Percentiles rank a stretch among this genome's conserved stretches.
Conservation (phyloP, 2,329 filamentous ascomycete species). For the Cucurbitaria berberidis region DNA sequence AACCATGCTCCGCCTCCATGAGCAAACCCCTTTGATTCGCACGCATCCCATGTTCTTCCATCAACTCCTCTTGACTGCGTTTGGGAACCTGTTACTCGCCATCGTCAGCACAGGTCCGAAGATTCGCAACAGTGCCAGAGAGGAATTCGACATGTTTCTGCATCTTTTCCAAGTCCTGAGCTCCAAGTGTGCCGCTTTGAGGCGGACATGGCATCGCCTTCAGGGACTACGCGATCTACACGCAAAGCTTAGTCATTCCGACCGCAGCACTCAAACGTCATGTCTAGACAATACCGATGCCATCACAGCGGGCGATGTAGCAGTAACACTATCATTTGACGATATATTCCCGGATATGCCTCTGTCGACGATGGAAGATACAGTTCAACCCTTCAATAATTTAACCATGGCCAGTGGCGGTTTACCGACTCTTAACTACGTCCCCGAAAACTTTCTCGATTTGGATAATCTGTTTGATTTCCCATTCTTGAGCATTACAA, state of each 20-base stretch:
- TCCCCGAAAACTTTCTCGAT: slow-evolving; percentile 3
- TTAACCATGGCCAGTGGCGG: background rate
- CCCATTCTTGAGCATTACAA: slow-evolving; percentile 2
- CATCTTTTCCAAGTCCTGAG: slow-evolving; percentile 11
- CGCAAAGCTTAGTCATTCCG: slow-evolving; percentile 5
- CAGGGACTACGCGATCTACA: slow-evolving; percentile 14
- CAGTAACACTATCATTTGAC: slow-evolving; percentile 5
- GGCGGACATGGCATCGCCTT: slow-evolving; percentile 11
- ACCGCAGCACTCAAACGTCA: background rate
- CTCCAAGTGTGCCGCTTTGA: slow-evolving; percentile 7
- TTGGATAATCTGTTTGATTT: slow-evolving; percentile 5
- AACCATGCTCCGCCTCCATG: slow-evolving; percentile 4
- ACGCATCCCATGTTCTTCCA: slow-evolving; percentile 18
- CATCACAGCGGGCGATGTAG: background rate
- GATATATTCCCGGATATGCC: slow-evolving; percentile 7
- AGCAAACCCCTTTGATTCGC: slow-evolving; percentile 3
- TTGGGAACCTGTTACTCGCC: slow-evolving; percentile 13
- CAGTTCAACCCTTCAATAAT: background rate
- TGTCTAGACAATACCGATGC: background rate
- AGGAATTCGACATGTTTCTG: slow-evolving; percentile 17
- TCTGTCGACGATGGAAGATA: background rate
- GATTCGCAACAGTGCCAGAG: slow-evolving; percentile 2
- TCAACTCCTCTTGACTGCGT: slow-evolving; percentile 13
- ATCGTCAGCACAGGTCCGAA: slow-evolving; percentile 8
- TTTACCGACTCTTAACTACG: background rate